Conservation (phyloP, 2,329 filamentous ascomycete genomes). For the Cercospora zeae-maydis region DNA sequence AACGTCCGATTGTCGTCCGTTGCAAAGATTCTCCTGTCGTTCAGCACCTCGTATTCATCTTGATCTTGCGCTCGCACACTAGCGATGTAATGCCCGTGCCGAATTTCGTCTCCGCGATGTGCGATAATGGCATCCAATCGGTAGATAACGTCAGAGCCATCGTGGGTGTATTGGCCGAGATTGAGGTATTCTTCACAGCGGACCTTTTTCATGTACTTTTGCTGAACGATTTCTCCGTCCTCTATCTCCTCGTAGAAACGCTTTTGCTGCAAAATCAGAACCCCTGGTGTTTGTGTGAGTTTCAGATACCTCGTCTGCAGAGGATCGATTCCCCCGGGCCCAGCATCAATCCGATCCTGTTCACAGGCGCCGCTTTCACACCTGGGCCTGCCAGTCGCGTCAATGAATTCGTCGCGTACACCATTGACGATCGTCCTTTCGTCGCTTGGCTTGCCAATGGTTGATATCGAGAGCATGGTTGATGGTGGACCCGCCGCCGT, state of each 20-base stretch:
- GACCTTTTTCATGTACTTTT: background rate
- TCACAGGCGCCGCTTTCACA: background rate
- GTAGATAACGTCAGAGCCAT: conserved; percentile 5
- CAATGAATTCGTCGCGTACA: background rate
- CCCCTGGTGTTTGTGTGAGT: background rate
- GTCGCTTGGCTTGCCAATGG: background rate
- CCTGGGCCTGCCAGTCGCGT: background rate
- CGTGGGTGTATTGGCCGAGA: background rate
- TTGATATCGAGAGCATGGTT: background rate
- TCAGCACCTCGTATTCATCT: background rate
- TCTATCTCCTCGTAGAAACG: background rate
- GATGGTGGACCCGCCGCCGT: background rate
- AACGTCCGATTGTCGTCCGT: background rate
- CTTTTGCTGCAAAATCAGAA: conserved; percentile 11
- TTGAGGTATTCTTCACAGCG: background rate
- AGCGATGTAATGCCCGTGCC: conserved; percentile 11
- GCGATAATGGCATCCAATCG: conserved; percentile 17
- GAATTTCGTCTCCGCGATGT: background rate
- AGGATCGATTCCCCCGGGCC: background rate
- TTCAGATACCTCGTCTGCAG: background rate
- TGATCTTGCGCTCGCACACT: background rate
- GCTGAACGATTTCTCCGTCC: background rate
- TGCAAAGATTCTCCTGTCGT: background rate
- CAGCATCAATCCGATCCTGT: background rate
- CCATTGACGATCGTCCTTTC: background rate